Evolutionary conservation across 495 filamentous ascomycete genomes (phyloP).

Genomic region (Trichoderma parareesei): DNA sequence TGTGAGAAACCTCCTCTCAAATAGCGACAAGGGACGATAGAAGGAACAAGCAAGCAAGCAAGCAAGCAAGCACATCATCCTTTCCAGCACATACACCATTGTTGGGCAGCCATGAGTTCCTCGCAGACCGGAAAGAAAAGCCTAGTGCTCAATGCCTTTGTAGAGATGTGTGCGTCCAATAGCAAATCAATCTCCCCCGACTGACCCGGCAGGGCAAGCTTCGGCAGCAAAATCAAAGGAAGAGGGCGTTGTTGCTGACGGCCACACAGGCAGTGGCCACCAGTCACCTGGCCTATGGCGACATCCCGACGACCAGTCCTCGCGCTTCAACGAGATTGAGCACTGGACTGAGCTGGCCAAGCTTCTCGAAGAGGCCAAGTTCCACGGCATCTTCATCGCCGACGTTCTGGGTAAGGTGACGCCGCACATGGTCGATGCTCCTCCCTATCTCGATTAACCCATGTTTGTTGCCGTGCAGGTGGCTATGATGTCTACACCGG

Average conservation of each 20-base stretch:
- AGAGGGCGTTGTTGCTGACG: not conserved
- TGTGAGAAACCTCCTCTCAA: not conserved
- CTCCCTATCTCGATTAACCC: not conserved
- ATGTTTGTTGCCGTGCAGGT: conserved; percentile 15
- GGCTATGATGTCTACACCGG: conserved; percentile 61
- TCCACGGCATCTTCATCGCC: conserved; percentile 58
- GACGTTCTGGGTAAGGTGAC: conserved; percentile 29
- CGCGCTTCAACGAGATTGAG: conserved; percentile 43
- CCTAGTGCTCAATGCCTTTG: conserved; percentile 11
- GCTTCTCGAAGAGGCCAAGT: conserved; percentile 49
- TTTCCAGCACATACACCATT: not conserved
- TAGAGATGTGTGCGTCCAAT: conserved; percentile 10
- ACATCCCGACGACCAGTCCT: conserved; percentile 48
- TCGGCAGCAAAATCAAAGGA: not conserved
- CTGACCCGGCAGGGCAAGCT: not conserved
- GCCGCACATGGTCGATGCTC: not conserved
- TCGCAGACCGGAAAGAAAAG: conserved; percentile 5
- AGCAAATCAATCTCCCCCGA: not conserved
- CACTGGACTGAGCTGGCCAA: conserved; percentile 53
- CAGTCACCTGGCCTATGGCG: conserved; percentile 56
- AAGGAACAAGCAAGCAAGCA: not conserved
- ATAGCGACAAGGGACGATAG: not conserved
- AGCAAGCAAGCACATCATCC: not conserved
- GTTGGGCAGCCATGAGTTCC: not conserved
- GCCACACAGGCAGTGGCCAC: conserved; percentile 47